These are phyloP conservation scores for Protomyces inundatus DNA, from an alignment of 1,139 yeast species.

Conservation along the genomic window DNA sequence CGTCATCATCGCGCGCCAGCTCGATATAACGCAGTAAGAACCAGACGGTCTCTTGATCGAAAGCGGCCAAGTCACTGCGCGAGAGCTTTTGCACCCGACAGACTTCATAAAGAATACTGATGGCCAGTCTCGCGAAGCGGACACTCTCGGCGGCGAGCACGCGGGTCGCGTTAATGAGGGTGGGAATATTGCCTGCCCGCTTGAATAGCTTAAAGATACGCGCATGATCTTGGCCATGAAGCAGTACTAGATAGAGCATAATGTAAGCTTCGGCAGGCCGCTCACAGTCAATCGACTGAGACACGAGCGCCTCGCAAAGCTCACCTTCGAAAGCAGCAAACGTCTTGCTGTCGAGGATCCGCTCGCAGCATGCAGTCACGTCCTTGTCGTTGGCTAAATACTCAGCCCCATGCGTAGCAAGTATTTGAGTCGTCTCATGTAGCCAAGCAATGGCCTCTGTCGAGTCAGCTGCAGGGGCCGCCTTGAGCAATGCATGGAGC, in stretches of 20 bases:
- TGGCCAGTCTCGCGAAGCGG: conserved; percentile 42
- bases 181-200: conserved; percentile 50
- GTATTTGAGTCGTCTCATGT: not conserved
- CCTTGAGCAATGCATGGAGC: not conserved
- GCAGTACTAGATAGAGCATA: conserved; percentile 39
- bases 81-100: conserved; percentile 49
- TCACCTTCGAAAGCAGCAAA: conserved; percentile 37
- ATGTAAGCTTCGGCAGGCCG: conserved; percentile 21
- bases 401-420: conserved; percentile 30
- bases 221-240: conserved; percentile 47
- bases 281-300: conserved; percentile 30
- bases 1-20: conserved; percentile 48
- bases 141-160: conserved; percentile 35
- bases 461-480: not conserved
- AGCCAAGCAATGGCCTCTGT: not conserved
- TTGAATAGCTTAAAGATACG: conserved; percentile 46
- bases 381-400: conserved; percentile 38
- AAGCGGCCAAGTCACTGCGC: conserved; percentile 43
- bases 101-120: conserved; percentile 52
- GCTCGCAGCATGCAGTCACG: conserved; percentile 37
- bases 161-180: conserved; percentile 43
- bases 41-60: conserved; percentile 52
- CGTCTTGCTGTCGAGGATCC: conserved; percentile 36
- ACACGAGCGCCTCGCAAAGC: conserved; percentile 36
- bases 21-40: conserved; percentile 52